A percentile compares a stretch with the other conserved stretches of the same genome.
Conservation (phyloP, 116 monocot species). For the Thalassia testudinum region DNA sequence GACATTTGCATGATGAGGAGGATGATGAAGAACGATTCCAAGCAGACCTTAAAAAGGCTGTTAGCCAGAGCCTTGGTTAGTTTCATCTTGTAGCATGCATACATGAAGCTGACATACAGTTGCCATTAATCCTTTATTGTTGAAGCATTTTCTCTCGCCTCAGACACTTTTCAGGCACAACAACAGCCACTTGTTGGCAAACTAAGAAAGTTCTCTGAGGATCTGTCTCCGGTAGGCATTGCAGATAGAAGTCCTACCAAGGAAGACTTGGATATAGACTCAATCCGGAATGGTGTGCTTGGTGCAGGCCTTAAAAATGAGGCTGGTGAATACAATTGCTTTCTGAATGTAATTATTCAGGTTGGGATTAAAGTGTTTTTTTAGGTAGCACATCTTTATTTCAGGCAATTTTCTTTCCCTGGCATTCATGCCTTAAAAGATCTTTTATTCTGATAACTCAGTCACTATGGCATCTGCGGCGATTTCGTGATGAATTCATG, state of each 20-base stretch:
- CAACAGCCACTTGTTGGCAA: slow-evolving; percentile 7
- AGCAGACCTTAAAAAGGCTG: slow-evolving; percentile 64
- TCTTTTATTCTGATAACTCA: slow-evolving; percentile 6
- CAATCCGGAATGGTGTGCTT: slow-evolving; percentile 19
- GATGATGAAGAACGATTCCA: slow-evolving; percentile 66
- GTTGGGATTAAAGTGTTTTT: slow-evolving; percentile 12
- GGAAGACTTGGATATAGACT: slow-evolving; percentile 13
- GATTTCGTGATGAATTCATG: slow-evolving; percentile 70
- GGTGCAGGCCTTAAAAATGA: slow-evolving; percentile 81
- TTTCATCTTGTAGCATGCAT: not conserved
- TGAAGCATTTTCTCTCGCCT: too few relatives aligned
- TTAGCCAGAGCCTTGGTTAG: slow-evolving; percentile 83
- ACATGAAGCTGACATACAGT: too few relatives aligned
- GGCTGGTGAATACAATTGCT: slow-evolving; percentile 94
- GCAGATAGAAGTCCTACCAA: slow-evolving; percentile 3
- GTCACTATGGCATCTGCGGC: slow-evolving; percentile 91
- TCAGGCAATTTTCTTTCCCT: not conserved
- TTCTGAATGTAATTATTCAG: slow-evolving; percentile 95
- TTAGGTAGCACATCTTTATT: not conserved
- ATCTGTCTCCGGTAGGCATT: slow-evolving; percentile 8
- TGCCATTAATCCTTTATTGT: too few relatives aligned
- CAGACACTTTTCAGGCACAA: slow-evolving; percentile 29
- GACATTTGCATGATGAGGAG: slow-evolving; percentile 26
- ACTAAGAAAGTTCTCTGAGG: slow-evolving; percentile 7
- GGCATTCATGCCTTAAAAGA: not conserved